Evolutionary conservation across 2,329 filamentous ascomycete genomes (phyloP).

Genomic region (Fusarium sp.): DNA sequence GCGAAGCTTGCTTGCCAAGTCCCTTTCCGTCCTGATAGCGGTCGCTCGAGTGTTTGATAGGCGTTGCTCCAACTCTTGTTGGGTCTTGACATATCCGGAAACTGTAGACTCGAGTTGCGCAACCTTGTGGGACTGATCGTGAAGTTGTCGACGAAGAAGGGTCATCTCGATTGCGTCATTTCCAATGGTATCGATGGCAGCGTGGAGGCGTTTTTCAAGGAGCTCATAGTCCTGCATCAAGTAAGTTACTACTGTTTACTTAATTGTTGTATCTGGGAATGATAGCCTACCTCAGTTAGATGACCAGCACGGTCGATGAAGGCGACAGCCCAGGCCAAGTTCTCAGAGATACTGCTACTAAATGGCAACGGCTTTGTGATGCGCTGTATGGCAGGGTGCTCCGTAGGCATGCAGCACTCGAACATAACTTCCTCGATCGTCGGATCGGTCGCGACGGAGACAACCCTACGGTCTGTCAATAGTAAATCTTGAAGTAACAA

Average conservation of each 20-base stretch:
- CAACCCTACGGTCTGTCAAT: not conserved
- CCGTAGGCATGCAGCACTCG: not conserved
- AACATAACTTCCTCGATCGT: not conserved
- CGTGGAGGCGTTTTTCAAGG: not conserved
- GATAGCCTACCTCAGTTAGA: not conserved
- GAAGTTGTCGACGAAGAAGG: not conserved
- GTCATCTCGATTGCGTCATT: conserved; percentile 10
- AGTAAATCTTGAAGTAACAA: fast-evolving
- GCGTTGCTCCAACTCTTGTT: not conserved
- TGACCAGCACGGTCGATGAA: not conserved
- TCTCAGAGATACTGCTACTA: not conserved
- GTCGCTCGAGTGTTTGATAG: not conserved
- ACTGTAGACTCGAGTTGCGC: not conserved
- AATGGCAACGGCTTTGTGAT: not conserved
- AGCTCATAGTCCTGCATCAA: not conserved
- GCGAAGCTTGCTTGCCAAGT: not conserved
- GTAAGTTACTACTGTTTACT: fast-evolving
- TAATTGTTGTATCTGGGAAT: not conserved
- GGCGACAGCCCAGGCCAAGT: conserved; percentile 1
- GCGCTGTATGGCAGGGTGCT: not conserved
- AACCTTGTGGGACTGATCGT: not conserved
- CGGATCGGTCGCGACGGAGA: not conserved
- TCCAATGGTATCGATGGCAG: not conserved
- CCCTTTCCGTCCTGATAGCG: not conserved
- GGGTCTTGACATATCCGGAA: not conserved